Evolutionary conservation across 192 early-diverging fungal species (phyloP).

Genomic region (Paraglomus occultum): DNA sequence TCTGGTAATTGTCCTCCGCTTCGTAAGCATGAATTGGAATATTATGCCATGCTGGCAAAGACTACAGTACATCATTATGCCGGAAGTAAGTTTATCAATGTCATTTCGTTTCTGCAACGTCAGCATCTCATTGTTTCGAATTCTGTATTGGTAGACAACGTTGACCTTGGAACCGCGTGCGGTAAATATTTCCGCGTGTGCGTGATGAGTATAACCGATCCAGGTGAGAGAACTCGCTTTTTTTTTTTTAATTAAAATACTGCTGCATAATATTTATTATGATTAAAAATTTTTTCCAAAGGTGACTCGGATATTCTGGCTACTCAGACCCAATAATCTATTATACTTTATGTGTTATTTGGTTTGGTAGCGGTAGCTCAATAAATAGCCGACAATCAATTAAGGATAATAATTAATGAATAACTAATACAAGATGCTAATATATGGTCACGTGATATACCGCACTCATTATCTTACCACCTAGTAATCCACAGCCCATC

Average conservation of each 20-base stretch:
- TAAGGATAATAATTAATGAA: no score
- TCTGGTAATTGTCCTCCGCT: conserved; percentile 99
- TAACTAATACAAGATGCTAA: no score
- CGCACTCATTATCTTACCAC: not conserved
- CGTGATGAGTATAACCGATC: conserved; percentile 95
- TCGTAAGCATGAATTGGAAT: conserved; percentile 99
- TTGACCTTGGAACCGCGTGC: conserved; percentile 99
- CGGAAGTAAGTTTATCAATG: conserved; percentile 73
- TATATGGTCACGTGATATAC: no score
- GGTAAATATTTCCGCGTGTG: conserved; percentile 97
- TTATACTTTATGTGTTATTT: no score
- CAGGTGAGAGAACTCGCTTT: conserved; percentile 80
- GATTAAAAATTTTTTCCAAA: not conserved
- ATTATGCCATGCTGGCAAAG: conserved; percentile 99
- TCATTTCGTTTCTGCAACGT: conserved; percentile 1
- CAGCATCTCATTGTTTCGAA: conserved; percentile 12
- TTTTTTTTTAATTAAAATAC: conserved; percentile 2
- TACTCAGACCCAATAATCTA: conserved; percentile 24
- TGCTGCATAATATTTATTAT: not conserved
- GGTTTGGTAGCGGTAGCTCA: no score
- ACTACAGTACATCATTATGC: conserved; percentile 99
- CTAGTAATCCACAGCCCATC: conserved; percentile 58
- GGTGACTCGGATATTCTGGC: conserved; percentile 41
- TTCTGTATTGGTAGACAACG: conserved; percentile 72
- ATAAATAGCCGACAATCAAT: no score